Evolutionary conservation across 768 basidiomycete species (phyloP), one percentile per base, ranked within the genome.

Genomic region (Leccinellum albellum): DNA sequence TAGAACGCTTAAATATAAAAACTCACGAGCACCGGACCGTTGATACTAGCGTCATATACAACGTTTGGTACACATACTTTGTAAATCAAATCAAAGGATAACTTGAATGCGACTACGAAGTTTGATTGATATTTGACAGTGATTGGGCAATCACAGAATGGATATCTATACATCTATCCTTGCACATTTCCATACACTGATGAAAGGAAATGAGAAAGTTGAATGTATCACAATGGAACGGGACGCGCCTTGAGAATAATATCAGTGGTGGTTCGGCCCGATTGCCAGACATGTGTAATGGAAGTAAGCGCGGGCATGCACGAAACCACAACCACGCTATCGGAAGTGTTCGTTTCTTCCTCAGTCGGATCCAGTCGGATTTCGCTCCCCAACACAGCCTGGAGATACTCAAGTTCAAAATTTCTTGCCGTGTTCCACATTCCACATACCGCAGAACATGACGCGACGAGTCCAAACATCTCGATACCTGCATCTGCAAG

Each of bases 401-500:
- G 47, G 31, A 50, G 26, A 47, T 20, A 37, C 29, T 65, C 58
- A 55, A n/a, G 29, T 57, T 52, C 33, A 29, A 6, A 35, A 26
- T 57, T 3, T 6, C 12, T 44, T 47, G 20, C 8, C 20, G 51
- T 8, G 15, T 35, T 24, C 9, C 20, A 32, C 12, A n/a, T 14
- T 31, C 23, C 5, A 14, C 85, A 61, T 63, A 93, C 93, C 31
- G 87, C 87, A 28, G 90, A 82, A 63, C 89, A 91, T 0, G 95
- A 89, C 15, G 86, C 79, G 5, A 95, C 94, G 14, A 99, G 78
- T 3, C 94, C 97, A 40, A 87, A 71, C 81, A 98, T 85, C 63
- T 96, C 91, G 48, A 98, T 87, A 2, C 95, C 94, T 14, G 96
- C 95, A 68, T 96, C 87, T 9, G 93, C 94, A 4, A 98, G 79